Conservation (phyloP, 805 yeast genomes). For the Yarrowia keelungensis region DNA sequence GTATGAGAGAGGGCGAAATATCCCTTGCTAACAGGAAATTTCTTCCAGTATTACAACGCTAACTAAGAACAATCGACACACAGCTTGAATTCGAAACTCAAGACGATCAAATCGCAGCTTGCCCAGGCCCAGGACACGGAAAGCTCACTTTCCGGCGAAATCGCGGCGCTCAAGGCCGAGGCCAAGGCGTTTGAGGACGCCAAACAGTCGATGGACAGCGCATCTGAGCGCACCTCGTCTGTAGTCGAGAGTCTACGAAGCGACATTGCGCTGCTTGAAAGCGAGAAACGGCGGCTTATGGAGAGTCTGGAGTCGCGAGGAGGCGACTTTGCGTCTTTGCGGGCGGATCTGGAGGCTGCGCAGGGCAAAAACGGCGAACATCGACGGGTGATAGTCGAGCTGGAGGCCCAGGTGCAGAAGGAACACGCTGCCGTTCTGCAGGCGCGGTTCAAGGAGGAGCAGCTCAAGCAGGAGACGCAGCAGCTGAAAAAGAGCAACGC, state of each 20-base stretch:
- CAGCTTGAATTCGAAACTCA: constrained; percentile 33
- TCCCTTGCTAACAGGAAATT: no score
- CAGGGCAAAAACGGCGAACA: constrained; percentile 51
- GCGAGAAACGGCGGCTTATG: constrained; percentile 47
- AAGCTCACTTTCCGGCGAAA: background rate
- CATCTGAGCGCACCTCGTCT: constrained; percentile 1
- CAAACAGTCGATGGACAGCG: constrained; percentile 2
- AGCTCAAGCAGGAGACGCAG: constrained; percentile 54
- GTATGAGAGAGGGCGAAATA: background rate
- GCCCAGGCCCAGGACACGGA: constrained; percentile 6
- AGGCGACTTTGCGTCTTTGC: constrained; percentile 47
- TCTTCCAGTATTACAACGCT: constrained; percentile 16
- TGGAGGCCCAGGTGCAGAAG: constrained; percentile 52
- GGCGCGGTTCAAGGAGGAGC: constrained; percentile 51
- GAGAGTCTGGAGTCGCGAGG: constrained; percentile 48
- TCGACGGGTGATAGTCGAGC: constrained; percentile 54
- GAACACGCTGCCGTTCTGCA: constrained; percentile 47
- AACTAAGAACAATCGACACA: constrained; percentile 41
- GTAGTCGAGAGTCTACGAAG: constrained; percentile 48
- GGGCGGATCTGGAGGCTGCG: constrained; percentile 53
- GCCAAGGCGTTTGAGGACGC: constrained; percentile 7
- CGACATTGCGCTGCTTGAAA: constrained; percentile 52
- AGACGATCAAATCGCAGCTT: constrained; percentile 38
- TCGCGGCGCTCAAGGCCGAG: constrained; percentile 13
- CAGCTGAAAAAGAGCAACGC: constrained; percentile 53